These are phyloP conservation scores for Jatropha curcas DNA, from an alignment of 345 rosid genomes.

Conservation along the genomic window DNA sequence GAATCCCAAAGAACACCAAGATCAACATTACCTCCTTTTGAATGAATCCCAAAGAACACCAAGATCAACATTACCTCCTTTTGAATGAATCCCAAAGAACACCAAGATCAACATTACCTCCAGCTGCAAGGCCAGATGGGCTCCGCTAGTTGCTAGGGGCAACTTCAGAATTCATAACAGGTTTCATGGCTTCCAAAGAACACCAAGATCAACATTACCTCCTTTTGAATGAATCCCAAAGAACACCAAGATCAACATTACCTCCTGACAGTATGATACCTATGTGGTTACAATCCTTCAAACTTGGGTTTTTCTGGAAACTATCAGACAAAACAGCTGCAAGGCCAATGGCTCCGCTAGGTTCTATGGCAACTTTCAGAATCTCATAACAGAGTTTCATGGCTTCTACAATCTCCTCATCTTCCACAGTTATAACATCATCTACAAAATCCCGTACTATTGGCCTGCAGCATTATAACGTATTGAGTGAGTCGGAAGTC, in stretches of 20 bases:
- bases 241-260: slow-evolving; percentile 66
- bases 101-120: too few species aligned
- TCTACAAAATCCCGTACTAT: slow-evolving; percentile 78
- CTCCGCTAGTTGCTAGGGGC: too few species aligned
- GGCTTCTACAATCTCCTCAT: slow-evolving; percentile 66
- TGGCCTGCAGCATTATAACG: slow-evolving; percentile 52
- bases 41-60: too few species aligned
- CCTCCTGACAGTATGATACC: slow-evolving; percentile 82
- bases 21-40: too few species aligned
- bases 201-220: slow-evolving; percentile 72
- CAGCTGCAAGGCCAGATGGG: too few species aligned
- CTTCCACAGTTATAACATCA: slow-evolving; percentile 65
- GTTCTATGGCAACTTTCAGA: slow-evolving; percentile 81
- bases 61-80: too few species aligned
- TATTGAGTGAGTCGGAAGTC: slow-evolving; percentile 1
- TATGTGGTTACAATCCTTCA: slow-evolving; percentile 55
- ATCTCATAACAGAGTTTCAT: slow-evolving; percentile 85
- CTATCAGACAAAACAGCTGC: slow-evolving; percentile 75
- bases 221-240: too few species aligned
- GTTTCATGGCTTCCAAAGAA: slow-evolving; percentile 62
- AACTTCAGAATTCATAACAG: too few species aligned
- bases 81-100: too few species aligned
- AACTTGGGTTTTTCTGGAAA: slow-evolving; percentile 54
- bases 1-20: too few species aligned
- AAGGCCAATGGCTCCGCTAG: slow-evolving; percentile 93